Base-by-base conservation (phyloP, 1,284 basidiomycete genomes). In the Albatrellus sp. region DNA sequence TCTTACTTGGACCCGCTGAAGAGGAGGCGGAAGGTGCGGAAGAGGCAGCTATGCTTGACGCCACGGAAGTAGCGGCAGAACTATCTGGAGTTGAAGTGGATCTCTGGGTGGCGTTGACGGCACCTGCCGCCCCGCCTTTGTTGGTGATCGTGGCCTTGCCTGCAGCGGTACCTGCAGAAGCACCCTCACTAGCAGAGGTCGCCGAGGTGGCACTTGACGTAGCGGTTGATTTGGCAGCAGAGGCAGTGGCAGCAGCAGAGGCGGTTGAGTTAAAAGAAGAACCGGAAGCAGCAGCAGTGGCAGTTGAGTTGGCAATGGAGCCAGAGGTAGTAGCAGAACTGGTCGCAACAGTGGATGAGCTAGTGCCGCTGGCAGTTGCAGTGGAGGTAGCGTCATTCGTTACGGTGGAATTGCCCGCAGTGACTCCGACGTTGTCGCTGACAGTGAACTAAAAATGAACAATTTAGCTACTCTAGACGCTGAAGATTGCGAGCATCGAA, bases 371-470 rank as follows among this genome's bases (percentile, higher is more conserved):
- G 29, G 43, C 19, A 31, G 37, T 31, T 13, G 11, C 14, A 33
- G 37, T 17, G 42, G 24, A 37, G 33, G 42, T 20, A 19, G 33
- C 49, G 28, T 47, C 32, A 11, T 46, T 37, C 2, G 44, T 45
- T 17, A 48, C 53, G 37, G 47, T 51, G 48, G 52, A 51, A 49
- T 54, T 41, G 31, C 20, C 19, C 17, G n/a, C n/a, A 12, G 19
- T 38, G 9, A 17, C 13, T 14, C 8, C 17, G 24, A 10, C 9
- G 17, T 20, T 7, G 19, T 19, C n/a, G 17, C 37, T 12, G 39
- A 40, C 12, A 20, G 37, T 12, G 19, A 38, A 17, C 14, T 13
- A n/a, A 10, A n/a, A 5, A 36, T 32, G 14, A 17, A 2, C 10
- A 30, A 19, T 29, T 24, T 24, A 35, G 24, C 17, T 38, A 9